A percentile compares a stretch with the other conserved stretches of the same genome.
Evolutionary conservation across 352 stramenopile genomes (phyloP).

Genomic region (Phytophthora ohioensis): DNA sequence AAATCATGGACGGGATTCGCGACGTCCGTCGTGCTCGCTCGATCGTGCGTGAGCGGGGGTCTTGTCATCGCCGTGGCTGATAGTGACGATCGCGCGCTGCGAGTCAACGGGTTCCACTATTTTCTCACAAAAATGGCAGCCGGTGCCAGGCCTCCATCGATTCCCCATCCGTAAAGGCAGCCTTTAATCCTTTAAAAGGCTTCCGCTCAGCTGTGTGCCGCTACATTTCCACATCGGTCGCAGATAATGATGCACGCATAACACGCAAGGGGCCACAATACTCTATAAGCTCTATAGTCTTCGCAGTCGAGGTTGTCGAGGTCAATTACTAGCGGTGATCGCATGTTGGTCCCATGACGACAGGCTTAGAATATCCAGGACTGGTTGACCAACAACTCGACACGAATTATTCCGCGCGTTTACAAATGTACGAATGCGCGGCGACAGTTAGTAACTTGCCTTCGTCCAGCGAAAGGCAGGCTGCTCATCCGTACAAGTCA

Average conservation of each 20-base stretch:
- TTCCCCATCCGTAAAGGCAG: not conserved
- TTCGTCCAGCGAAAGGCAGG: not conserved
- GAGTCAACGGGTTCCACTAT: conserved; percentile 10
- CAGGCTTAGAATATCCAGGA: conserved; percentile 26
- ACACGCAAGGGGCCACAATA: not conserved
- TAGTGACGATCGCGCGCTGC: conserved; percentile 3
- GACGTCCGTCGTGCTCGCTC: conserved; percentile 1
- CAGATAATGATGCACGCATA: not conserved
- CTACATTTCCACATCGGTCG: not conserved
- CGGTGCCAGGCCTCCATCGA: not conserved
- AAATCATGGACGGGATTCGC: conserved; percentile 18
- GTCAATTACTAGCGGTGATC: conserved; percentile 12
- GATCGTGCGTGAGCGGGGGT: conserved; percentile 11
- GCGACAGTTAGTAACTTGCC: conserved; percentile 10
- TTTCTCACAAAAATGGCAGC: conserved; percentile 6
- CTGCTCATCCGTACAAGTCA: not conserved
- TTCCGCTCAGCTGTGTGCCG: not conserved
- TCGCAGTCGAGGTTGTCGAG: not conserved
- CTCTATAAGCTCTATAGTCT: conserved; percentile 24
- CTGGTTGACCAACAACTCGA: conserved; percentile 23
- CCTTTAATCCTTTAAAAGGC: too few species aligned
- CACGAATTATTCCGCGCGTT: conserved; percentile 30
- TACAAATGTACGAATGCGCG: conserved; percentile 23
- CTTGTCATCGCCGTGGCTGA: conserved; percentile 8
- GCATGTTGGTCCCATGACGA: conserved; percentile 8